Conservation (phyloP, 345 rosid genomes). For the Lumnitzera racemosa region DNA sequence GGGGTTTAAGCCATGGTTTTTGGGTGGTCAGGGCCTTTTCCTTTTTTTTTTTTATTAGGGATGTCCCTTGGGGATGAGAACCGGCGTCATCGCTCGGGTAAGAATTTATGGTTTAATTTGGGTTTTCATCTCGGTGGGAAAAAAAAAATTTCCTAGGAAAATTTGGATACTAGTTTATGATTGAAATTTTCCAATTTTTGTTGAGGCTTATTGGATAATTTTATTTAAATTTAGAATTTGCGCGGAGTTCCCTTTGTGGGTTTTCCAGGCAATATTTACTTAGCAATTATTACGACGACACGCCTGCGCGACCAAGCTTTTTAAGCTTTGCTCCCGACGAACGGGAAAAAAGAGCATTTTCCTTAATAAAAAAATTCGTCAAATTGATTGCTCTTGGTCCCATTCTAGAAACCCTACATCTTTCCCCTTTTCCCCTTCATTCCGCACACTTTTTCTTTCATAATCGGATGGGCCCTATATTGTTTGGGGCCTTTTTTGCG, state of each 20-base stretch:
- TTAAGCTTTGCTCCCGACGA: slow-evolving; percentile 68
- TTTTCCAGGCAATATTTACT: slow-evolving; percentile 55
- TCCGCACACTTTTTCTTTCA: slow-evolving; percentile 79
- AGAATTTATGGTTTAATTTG: neutral
- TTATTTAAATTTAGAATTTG: slow-evolving; percentile 40
- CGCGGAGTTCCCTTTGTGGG: slow-evolving; percentile 61
- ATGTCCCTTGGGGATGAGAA: slow-evolving; percentile 73
- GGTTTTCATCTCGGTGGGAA: neutral
- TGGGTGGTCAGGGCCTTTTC: slow-evolving; percentile 99
- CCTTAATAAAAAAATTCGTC: slow-evolving; percentile 42
- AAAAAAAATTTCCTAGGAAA: neutral
- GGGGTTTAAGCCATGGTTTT: slow-evolving; percentile 99
- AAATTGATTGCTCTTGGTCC: slow-evolving; percentile 58
- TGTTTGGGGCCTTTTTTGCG: slow-evolving; percentile 59
- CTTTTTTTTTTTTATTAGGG: slow-evolving; percentile 83
- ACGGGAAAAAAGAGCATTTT: slow-evolving; percentile 48
- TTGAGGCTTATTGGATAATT: neutral
- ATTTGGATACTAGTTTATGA: neutral
- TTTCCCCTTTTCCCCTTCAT: slow-evolving; percentile 69
- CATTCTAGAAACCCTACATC: slow-evolving; percentile 64
- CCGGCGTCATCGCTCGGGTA: slow-evolving; percentile 72
- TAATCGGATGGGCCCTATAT: slow-evolving; percentile 77
- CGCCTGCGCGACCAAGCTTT: slow-evolving; percentile 55
- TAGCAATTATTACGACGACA: slow-evolving; percentile 54
- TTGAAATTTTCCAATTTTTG: no score